Percentiles rank a stretch among this genome's conserved stretches.
These are phyloP conservation scores for Phytopythium boreale DNA, from an alignment of 352 stramenopile genomes.

Conservation along the genomic window DNA sequence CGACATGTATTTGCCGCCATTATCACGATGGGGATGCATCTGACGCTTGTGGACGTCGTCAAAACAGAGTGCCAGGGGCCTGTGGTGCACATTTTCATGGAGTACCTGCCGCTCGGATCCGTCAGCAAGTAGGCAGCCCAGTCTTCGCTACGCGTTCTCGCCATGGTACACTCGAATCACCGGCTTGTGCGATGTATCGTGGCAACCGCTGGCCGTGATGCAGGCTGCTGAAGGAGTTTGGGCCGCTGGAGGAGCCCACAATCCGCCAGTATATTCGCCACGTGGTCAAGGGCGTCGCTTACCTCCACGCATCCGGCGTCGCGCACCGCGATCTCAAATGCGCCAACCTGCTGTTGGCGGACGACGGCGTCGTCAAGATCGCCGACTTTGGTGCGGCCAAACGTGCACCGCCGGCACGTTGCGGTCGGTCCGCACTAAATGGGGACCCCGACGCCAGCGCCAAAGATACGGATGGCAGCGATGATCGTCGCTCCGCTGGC, in stretches of 20 bases:
- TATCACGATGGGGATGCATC: not conserved
- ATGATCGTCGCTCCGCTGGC: not conserved
- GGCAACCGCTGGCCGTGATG: too few species aligned
- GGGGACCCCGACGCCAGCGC: constrained; percentile 9
- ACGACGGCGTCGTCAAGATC: constrained; percentile 73
- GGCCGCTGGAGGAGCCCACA: constrained; percentile 58
- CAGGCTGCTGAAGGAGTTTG: constrained; percentile 82
- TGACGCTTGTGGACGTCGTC: not conserved
- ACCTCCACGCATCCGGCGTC: constrained; percentile 70
- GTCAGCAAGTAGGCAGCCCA: constrained; percentile 44
- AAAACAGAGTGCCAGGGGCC: constrained; percentile 45
- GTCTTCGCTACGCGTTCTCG: not conserved
- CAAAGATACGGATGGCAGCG: not conserved
- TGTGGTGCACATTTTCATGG: constrained; percentile 77
- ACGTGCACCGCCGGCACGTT: constrained; percentile 7
- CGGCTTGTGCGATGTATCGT: not conserved
- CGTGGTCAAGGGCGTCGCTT: constrained; percentile 57
- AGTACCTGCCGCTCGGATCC: constrained; percentile 82
- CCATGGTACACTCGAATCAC: not conserved
- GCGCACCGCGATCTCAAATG: constrained; percentile 88
- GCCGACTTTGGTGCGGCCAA: constrained; percentile 86
- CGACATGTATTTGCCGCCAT: not conserved
- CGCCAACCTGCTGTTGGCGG: constrained; percentile 76
- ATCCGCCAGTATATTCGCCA: constrained; percentile 55
- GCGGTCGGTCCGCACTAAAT: not conserved